Base-by-base conservation (phyloP, 2,329 filamentous ascomycete genomes). In the Penicillium thymicola region DNA sequence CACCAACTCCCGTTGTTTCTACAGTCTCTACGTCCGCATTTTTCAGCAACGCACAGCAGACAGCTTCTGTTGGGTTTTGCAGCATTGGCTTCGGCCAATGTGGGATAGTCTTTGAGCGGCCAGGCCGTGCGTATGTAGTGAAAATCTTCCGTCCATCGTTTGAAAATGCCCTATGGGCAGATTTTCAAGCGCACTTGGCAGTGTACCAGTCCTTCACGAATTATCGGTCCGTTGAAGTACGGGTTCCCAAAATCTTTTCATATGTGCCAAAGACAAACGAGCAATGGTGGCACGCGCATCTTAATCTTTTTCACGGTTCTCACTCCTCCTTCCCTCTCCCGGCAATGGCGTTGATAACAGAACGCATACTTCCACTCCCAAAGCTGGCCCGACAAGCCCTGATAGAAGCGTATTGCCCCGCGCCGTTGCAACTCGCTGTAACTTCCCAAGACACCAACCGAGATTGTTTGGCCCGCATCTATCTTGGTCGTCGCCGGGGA, bases 351-450 rank as follows among this genome's bases (percentile, higher is more conserved):
- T 54, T 70, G 5, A n/a, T 65, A 23, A 61, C 63, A 0, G 56
- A 67, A 28, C 46, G 65, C 0, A 68, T 69, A 40, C 37, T 51
- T 2, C 65, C 67, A 2, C 53, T 70, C 2, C 66, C 65, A 0
- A 54, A 45, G 3, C 38, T 54, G 7, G 61, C 59, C 1, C 59
- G 66, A n/a, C 21, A 64, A 2, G 59, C 59, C 0, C 46, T 70
- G 1, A 67, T 69, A 18, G 27, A 58, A 7, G 58, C 54, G 18
- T 68, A 64, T 32, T 69, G 67, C 37, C 27, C 56, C 4, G 42
- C 16, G 1, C 5, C 23, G 7, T 50, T 18, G 21, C 44, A 16
- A n/a, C 4, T 23, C 1, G 9, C 18, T 41, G 61, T 36, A 1
- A 25, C 1, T 1, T 46, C 52, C 7, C 30, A 58, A 8, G 37